These are phyloP conservation scores for Russula foetens DNA, from an alignment of 768 basidiomycete species.

Conservation along the genomic window DNA sequence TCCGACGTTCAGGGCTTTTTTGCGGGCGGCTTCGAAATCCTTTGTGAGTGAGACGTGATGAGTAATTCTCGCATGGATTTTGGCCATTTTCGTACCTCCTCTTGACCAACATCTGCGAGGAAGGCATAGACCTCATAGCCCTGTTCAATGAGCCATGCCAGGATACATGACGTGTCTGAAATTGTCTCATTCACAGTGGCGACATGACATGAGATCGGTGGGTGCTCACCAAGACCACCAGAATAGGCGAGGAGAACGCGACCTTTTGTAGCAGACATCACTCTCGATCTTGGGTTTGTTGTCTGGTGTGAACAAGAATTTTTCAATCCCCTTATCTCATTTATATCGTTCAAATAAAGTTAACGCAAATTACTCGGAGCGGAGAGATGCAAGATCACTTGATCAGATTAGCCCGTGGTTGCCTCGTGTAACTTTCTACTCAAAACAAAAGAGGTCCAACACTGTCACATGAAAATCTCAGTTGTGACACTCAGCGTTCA, in stretches of 20 bases:
- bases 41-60: slow-evolving; percentile 25
- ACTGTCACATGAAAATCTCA: too few relatives aligned
- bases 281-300: background rate
- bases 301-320: too few relatives aligned
- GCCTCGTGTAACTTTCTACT: too few relatives aligned
- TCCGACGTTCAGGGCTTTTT: slow-evolving; percentile 84
- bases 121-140: slow-evolving; percentile 96
- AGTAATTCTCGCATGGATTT: slow-evolving; percentile 10
- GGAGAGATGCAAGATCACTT: too few relatives aligned
- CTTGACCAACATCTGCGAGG: slow-evolving; percentile 94
- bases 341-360: too few relatives aligned
- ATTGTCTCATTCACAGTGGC: background rate
- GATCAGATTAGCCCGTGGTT: too few relatives aligned
- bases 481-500: too few relatives aligned
- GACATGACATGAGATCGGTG: background rate
- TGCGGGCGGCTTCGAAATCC: slow-evolving; percentile 90
- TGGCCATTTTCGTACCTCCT: slow-evolving; percentile 50
- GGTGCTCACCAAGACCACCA: slow-evolving; percentile 81
- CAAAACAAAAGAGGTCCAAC: too few relatives aligned
- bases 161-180: slow-evolving; percentile 95
- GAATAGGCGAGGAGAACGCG: slow-evolving; percentile 97
- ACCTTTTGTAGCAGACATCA: slow-evolving; percentile 50
- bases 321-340: too few relatives aligned
- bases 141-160: slow-evolving; percentile 97
- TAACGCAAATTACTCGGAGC: too few relatives aligned